Base-by-base conservation (phyloP, 805 yeast species). In the Saccharomyces kudriavzevii region DNA sequence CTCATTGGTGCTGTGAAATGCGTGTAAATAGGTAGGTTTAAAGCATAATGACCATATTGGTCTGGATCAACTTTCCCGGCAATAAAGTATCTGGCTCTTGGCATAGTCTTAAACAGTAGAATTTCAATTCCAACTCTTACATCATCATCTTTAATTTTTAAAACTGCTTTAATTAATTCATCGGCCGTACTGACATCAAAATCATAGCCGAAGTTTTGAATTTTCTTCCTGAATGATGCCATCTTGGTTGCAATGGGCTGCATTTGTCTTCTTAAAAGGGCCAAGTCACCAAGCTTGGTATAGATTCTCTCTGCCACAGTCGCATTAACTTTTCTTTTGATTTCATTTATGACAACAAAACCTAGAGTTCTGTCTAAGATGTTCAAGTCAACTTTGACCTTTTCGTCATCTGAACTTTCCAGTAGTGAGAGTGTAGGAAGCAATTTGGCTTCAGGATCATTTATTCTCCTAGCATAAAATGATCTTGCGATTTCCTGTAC, bases 1-100 rank as follows among this genome's bases (percentile, higher is more conserved):
- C 96, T 81, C 66, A 89, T 74, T 14, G 99, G 98, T 1, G 96
- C 81, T n/a, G 88, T 86, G 74, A 91, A 91, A 70, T 92, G 97
- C 0, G 98, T 89, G 69, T 89, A 94, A 47, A 89, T 74, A 28
- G 97, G 96, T 54, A 87, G 69, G 58, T 89, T 89, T 66, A 85
- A 81, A 65, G 87, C 80, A 70, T 87, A 94, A 64, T 92, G 96
- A 10, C 84, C 85, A 65, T 79, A 81, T 56, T 79, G 82, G 58
- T 85, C 92, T 2, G 88, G 82, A 60, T 89, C 96, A 50, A 84
- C 85, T 65, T 84, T 85, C 29, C 96, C 97, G 9, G 97, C 95
- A 64, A 90, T 81, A 56, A 83, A 86, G 67, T 94, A 94, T 64
- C 86, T 88, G 40, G 96, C 95, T 62, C 95, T 79, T 10, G 85